These are phyloP conservation scores for Geranium incanum DNA, from an alignment of 441 rosid genomes.

Conservation along the genomic window DNA sequence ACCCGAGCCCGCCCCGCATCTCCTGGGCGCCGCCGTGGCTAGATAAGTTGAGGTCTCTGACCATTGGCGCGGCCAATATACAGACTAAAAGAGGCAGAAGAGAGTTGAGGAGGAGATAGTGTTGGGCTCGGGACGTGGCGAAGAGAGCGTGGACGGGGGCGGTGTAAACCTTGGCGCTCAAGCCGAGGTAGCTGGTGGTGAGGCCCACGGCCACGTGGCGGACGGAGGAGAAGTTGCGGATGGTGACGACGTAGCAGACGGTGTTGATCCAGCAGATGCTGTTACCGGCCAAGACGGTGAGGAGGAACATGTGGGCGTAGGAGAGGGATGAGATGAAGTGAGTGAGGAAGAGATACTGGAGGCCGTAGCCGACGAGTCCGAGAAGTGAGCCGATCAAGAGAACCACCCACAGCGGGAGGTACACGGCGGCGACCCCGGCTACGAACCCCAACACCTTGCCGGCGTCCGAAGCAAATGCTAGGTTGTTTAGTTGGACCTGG, in stretches of 20 bases:
- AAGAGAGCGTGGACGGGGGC: constrained; percentile 37
- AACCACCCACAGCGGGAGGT: constrained; percentile 65
- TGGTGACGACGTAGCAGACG: constrained; percentile 49
- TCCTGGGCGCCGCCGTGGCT: not conserved
- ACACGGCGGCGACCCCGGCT: constrained; percentile 61
- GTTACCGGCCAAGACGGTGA: constrained; percentile 63
- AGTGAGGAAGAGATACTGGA: constrained; percentile 58
- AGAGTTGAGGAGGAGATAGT: constrained; percentile 61
- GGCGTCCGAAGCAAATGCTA: constrained; percentile 83
- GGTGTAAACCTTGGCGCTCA: constrained; percentile 72
- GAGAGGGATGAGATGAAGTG: constrained; percentile 37
- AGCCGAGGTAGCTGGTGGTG: constrained; percentile 60
- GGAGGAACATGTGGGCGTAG: constrained; percentile 43
- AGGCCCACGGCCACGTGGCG: constrained; percentile 66
- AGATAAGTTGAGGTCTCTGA: constrained; percentile 14
- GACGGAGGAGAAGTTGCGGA: constrained; percentile 43
- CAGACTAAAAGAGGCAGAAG: constrained; percentile 42
- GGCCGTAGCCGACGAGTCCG: constrained; percentile 62
- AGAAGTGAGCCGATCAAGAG: constrained; percentile 58
- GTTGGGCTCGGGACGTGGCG: constrained; percentile 36
- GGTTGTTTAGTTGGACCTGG: constrained; percentile 66
- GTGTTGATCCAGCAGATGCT: constrained; percentile 84
- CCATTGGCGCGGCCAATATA: constrained; percentile 32
- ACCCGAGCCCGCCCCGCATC: constrained; percentile 27
- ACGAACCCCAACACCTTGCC: constrained; percentile 77